Evolutionary conservation across 345 rosid species (phyloP).

Genomic region (Populus tremula): DNA sequence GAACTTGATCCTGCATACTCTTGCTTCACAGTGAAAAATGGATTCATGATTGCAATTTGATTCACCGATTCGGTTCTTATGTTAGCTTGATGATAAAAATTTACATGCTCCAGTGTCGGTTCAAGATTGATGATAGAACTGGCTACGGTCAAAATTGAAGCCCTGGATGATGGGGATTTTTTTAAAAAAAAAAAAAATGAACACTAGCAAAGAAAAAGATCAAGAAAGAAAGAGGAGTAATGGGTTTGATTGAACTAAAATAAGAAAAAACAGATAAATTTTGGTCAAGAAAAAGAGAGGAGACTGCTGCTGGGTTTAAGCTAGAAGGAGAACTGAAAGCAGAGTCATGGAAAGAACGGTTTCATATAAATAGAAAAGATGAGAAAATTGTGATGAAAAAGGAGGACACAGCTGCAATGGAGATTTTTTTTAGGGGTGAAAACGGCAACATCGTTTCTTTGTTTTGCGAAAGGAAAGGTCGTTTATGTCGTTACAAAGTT

Average conservation of each 20-base stretch:
- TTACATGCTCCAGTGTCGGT: not conserved
- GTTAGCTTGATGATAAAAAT: not conserved
- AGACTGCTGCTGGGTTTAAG: not conserved
- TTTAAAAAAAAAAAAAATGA: not conserved
- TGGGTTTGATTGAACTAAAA: not conserved
- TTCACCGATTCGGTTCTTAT: not conserved
- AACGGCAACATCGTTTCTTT: not conserved
- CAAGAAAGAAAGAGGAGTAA: not conserved
- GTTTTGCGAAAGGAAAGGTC: slow-evolving; percentile 14
- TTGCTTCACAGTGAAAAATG: slow-evolving; percentile 36
- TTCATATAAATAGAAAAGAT: not conserved
- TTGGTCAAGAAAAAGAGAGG: not conserved
- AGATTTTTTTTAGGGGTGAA: not conserved
- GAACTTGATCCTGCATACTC: slow-evolving; percentile 37
- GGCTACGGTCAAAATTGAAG: not conserved
- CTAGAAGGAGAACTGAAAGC: not conserved
- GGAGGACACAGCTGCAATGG: not conserved
- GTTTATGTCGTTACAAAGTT: slow-evolving; percentile 18
- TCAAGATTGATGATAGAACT: not conserved
- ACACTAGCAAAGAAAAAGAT: not conserved
- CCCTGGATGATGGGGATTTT: not conserved
- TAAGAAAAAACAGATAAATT: not conserved
- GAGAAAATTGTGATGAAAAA: not conserved
- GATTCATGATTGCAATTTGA: slow-evolving; percentile 37
- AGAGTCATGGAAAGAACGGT: not conserved